These are phyloP conservation scores for Melaleuca alternifolia DNA, from an alignment of 345 rosid genomes.

Conservation along the genomic window DNA sequence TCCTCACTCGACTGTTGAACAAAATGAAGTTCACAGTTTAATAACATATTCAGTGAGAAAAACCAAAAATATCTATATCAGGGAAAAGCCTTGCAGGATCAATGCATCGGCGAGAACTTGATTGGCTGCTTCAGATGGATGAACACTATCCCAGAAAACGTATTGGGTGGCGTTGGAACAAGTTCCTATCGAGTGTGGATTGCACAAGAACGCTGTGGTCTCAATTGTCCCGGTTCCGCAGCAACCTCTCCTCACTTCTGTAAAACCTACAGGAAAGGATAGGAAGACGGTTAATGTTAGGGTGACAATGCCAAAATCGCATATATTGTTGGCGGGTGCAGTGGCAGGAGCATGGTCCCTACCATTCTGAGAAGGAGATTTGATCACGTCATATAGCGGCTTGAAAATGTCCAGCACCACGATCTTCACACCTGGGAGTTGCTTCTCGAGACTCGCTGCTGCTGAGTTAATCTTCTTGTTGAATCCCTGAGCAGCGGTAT, in stretches of 20 bases:
- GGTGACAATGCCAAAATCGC: neutral
- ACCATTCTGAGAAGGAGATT: conserved; percentile 57
- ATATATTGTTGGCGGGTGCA: neutral
- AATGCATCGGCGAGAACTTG: conserved; percentile 64
- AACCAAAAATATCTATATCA: conserved; percentile 12
- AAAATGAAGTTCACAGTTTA: neutral
- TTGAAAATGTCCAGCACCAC: conserved; percentile 74
- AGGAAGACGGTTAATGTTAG: neutral
- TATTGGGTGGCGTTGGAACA: conserved; percentile 75
- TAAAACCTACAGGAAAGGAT: conserved; percentile 38
- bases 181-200: conserved; percentile 59
- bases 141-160: conserved; percentile 93
- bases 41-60: neutral
- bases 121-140: conserved; percentile 90
- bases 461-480: conserved; percentile 63
- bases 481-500: conserved; percentile 59
- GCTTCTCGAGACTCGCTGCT: conserved; percentile 51
- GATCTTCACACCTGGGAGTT: conserved; percentile 57
- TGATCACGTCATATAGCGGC: conserved; percentile 54
- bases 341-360: neutral
- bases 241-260: conserved; percentile 78
- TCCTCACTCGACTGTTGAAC: neutral
- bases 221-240: conserved; percentile 86
- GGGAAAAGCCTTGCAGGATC: conserved; percentile 57
- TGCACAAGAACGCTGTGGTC: conserved; percentile 68